These are phyloP conservation scores for Penicillium sp. DNA, from an alignment of 2,329 filamentous ascomycete species.

Conservation along the genomic window DNA sequence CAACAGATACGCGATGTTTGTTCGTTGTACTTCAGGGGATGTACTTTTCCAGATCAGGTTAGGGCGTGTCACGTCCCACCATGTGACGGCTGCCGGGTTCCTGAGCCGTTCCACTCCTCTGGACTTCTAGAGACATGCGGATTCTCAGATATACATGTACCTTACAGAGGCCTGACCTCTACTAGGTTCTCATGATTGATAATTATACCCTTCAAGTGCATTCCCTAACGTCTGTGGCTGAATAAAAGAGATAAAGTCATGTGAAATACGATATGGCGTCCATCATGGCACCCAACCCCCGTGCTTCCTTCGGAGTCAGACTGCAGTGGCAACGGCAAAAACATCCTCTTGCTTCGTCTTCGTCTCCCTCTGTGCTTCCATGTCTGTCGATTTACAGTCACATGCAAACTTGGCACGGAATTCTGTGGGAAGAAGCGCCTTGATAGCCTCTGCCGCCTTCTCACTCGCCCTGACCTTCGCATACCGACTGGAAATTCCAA, in stretches of 20 bases:
- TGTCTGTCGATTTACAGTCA: conserved; percentile 52
- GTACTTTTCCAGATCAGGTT: conserved; percentile 17
- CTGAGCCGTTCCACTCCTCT: conserved; percentile 13
- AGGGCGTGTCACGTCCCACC: conserved; percentile 23
- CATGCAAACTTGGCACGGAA: conserved; percentile 67
- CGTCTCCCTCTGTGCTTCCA: conserved; percentile 6
- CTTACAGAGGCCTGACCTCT: no score
- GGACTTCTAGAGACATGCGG: neutral
- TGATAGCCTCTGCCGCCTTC: conserved; percentile 44
- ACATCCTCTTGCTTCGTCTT: conserved; percentile 13
- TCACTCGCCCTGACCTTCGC: conserved; percentile 64
- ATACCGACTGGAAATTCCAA: conserved; percentile 67
- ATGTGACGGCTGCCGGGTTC: conserved; percentile 23
- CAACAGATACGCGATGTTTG: conserved; percentile 26
- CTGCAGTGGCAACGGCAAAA: conserved; percentile 30
- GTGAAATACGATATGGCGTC: neutral
- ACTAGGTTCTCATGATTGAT: neutral
- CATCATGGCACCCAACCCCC: neutral
- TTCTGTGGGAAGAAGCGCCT: conserved; percentile 55
- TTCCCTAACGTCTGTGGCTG: neutral
- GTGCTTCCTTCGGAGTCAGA: conserved; percentile 20
- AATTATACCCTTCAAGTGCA: neutral
- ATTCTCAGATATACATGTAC: neutral
- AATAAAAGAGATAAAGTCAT: neutral
- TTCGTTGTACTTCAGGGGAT: conserved; percentile 31